Percentiles rank a stretch among this genome's conserved stretches.
Conservation (phyloP, 2,329 filamentous ascomycete species). For the Fusarium floridanum region DNA sequence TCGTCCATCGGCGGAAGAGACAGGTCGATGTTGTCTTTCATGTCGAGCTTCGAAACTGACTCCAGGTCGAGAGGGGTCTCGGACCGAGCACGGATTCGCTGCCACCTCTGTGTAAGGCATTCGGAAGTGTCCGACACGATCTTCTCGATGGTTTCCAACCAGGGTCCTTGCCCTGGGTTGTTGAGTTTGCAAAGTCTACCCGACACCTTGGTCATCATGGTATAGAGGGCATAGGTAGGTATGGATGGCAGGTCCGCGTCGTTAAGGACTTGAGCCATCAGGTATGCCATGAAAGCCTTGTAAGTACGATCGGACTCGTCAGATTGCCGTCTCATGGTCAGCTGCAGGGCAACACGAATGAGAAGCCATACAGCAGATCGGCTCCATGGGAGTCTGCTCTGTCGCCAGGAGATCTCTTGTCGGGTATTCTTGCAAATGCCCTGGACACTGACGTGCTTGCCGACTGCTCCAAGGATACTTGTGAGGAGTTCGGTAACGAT, state of each 20-base stretch:
- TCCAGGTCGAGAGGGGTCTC: conserved; percentile 7
- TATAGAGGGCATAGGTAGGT: conserved; percentile 21
- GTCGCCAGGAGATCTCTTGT: conserved; percentile 64
- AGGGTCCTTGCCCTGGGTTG: neutral
- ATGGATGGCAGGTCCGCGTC: neutral
- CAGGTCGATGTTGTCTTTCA: conserved; percentile 12
- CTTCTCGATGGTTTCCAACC: conserved; percentile 12
- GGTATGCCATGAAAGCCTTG: conserved; percentile 35
- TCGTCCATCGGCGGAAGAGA: conserved; percentile 18
- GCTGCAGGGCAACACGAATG: conserved; percentile 64
- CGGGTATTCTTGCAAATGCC: conserved; percentile 63
- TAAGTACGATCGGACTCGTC: neutral
- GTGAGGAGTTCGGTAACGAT: conserved; percentile 64
- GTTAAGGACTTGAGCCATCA: conserved; percentile 12
- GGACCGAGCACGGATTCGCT: neutral
- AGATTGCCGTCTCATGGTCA: conserved; percentile 28
- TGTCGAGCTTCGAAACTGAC: neutral
- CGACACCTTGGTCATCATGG: conserved; percentile 31
- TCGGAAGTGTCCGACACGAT: conserved; percentile 5
- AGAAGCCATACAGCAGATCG: conserved; percentile 68
- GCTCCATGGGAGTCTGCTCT: conserved; percentile 55
- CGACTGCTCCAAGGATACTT: conserved; percentile 55
- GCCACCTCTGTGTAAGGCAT: conserved; percentile 19
- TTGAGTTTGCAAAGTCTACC: conserved; percentile 26
- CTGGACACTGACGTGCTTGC: conserved; percentile 36